Conservation (phyloP, 106 monocot species). For the Agapanthus africanus region DNA sequence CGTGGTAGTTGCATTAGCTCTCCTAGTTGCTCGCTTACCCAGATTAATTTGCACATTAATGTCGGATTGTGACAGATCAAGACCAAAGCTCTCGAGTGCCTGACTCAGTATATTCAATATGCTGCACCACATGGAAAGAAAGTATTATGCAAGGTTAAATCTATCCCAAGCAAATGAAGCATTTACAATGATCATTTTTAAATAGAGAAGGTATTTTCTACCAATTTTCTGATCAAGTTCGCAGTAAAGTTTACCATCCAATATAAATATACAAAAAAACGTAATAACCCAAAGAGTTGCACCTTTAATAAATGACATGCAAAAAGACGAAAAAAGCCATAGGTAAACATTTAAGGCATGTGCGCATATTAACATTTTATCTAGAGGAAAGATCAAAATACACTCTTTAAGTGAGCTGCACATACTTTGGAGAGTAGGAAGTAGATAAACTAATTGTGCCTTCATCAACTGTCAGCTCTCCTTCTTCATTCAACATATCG, state of each 20-base stretch:
- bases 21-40: conserved; percentile 27
- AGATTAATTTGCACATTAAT: conserved; percentile 66
- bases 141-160: neutral
- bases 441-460: conserved; percentile 42
- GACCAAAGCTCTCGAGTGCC: conserved; percentile 47
- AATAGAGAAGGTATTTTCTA: neutral
- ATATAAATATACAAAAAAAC: neutral
- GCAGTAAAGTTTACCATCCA: neutral
- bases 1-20: neutral
- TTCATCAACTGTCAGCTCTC: conserved; percentile 40
- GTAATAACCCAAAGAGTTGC: too few species aligned
- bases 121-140: conserved; percentile 20
- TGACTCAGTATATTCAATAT: conserved; percentile 35
- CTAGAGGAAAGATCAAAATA: too few species aligned
- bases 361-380: too few species aligned
- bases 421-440: conserved; percentile 49
- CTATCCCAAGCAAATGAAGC: neutral
- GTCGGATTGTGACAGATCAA: conserved; percentile 51
- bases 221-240: neutral
- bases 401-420: too few species aligned
- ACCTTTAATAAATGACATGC: neutral
- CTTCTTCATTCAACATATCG: conserved; percentile 33
- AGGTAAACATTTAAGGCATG: too few species aligned
- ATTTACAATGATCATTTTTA: neutral
- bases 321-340: neutral